These are phyloP conservation scores for Pinus taeda DNA, from an alignment of 75 land plant species.

Conservation along the genomic window DNA sequence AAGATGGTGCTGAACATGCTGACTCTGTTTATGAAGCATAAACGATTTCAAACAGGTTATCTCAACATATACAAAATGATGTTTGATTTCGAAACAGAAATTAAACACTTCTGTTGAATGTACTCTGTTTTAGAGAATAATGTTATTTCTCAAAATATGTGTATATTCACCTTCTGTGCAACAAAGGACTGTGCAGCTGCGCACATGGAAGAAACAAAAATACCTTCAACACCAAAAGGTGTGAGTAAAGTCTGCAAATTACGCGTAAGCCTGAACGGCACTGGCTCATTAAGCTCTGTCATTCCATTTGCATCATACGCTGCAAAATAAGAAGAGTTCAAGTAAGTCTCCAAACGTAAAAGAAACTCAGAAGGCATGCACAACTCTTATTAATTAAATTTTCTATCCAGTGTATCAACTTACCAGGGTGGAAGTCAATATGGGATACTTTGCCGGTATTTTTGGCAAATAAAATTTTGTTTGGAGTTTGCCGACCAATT, in stretches of 20 bases:
- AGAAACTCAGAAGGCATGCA: not conserved
- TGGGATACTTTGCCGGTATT: slow-evolving; percentile 96
- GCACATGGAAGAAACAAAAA: slow-evolving; percentile 92
- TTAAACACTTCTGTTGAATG: slow-evolving; percentile 9
- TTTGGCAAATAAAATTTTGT: slow-evolving; percentile 92
- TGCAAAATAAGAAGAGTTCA: slow-evolving; percentile 11
- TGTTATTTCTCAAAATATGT: slow-evolving; percentile 4
- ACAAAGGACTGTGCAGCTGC: slow-evolving; percentile 93
- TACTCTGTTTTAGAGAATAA: slow-evolving; percentile 1
- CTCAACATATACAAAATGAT: not conserved
- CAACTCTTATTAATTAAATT: not conserved
- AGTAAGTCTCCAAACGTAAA: not conserved
- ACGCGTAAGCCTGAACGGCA: slow-evolving; percentile 89
- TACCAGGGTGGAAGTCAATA: slow-evolving; percentile 90
- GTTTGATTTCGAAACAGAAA: not conserved
- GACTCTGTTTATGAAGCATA: slow-evolving; percentile 41
- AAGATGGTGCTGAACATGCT: slow-evolving; percentile 85
- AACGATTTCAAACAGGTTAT: not conserved
- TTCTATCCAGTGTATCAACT: not conserved
- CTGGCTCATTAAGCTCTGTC: slow-evolving; percentile 89
- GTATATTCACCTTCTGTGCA: slow-evolving; percentile 64
- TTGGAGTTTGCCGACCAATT: slow-evolving; percentile 93
- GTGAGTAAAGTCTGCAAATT: slow-evolving; percentile 91
- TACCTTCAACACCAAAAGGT: slow-evolving; percentile 92
- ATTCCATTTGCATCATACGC: slow-evolving; percentile 94